Evolutionary conservation across 2,329 filamentous ascomycete species (phyloP), one percentile per base, ranked within the genome.

Genomic region (Aspergillus aculeatus): DNA sequence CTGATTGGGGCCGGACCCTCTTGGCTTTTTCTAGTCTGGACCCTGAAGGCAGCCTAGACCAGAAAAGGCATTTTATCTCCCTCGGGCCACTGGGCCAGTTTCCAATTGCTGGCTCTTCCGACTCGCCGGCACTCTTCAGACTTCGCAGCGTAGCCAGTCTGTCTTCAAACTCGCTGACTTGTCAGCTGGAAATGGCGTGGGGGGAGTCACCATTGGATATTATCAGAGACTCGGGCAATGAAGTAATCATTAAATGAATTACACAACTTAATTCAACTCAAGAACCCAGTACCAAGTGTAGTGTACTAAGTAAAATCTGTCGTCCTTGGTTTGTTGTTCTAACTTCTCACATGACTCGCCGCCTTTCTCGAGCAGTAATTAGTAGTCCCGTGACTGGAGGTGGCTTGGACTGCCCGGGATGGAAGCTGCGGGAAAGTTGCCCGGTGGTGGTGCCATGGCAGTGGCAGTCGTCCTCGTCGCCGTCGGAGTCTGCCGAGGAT

Each of bases 11-110:
- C 44, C 24, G 50, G 21, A 11, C 29, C 50, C 50, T 56, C 65
- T 68, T 67, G 66, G 65, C 65, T 67, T 66, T 62, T 57, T 63
- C 62, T 68, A 68, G 66, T 52, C 62, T 51, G 54, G 57, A 62
- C 60, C 55, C 52, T 61, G 56, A 26, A 16, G 6, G 16, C 38
- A 44, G 38, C 38, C 38, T 44, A 44, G 5, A n/a, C 38, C 38
- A 16, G 1, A 44, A 16, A 16, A 19, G n/a, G 38, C n/a, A 4
- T 7, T 44, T 19, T 44, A 12, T 16, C 16, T 9, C 38, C 6
- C 5, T 16, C 5, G 2, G 2, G n/a, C n/a, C 16, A 44, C 5
- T 16, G 6, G 14, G 4, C 38, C 14, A 44, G 16, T 44, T 44
- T 44, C 14, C 32, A 35, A 35, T 35, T 35, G 11, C 38, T 44